These are phyloP conservation scores for Nitzschia sp. DNA, from an alignment of 108 stramenopile species.

Conservation along the genomic window DNA sequence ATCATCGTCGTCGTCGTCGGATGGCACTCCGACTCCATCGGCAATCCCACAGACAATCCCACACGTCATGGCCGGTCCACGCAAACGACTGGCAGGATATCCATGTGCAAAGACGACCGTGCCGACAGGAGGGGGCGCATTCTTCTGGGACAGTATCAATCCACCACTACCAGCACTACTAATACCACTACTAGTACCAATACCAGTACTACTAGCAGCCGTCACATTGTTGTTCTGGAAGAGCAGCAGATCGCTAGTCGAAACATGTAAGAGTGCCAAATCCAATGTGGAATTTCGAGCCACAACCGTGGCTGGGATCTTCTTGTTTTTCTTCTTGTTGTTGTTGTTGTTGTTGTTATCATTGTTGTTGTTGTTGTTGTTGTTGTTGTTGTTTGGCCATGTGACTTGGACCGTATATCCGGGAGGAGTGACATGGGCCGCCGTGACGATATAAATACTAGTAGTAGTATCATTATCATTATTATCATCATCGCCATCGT, in stretches of 20 bases:
- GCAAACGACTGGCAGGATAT: constrained; percentile 51
- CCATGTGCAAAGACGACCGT: constrained; percentile 48
- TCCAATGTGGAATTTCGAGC: constrained; percentile 50
- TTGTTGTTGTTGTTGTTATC: not conserved
- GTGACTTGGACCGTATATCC: constrained; percentile 46
- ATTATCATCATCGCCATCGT: constrained; percentile 6
- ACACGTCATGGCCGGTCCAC: constrained; percentile 56
- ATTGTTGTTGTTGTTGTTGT: constrained; percentile 5
- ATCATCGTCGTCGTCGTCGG: not conserved
- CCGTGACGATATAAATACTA: constrained; percentile 35
- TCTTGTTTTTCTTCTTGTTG: constrained; percentile 6
- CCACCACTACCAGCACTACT: not conserved
- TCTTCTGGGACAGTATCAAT: too few relatives aligned
- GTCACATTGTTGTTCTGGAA: not conserved
- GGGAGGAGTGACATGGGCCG: constrained; percentile 54
- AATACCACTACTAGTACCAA: too few relatives aligned
- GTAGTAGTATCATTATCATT: constrained; percentile 38
- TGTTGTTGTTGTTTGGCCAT: constrained; percentile 22
- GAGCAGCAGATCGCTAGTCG: not conserved
- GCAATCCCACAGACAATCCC: constrained; percentile 55
- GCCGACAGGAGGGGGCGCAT: constrained; percentile 39
- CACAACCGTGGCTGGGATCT: constrained; percentile 44
- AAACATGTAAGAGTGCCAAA: constrained; percentile 40
- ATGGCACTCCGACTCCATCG: constrained; percentile 43
- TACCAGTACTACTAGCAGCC: too few relatives aligned